phyloP scores from a whole-genome alignment of 257 asterid species.

The Rauvolfia tetraphylla region DNA sequence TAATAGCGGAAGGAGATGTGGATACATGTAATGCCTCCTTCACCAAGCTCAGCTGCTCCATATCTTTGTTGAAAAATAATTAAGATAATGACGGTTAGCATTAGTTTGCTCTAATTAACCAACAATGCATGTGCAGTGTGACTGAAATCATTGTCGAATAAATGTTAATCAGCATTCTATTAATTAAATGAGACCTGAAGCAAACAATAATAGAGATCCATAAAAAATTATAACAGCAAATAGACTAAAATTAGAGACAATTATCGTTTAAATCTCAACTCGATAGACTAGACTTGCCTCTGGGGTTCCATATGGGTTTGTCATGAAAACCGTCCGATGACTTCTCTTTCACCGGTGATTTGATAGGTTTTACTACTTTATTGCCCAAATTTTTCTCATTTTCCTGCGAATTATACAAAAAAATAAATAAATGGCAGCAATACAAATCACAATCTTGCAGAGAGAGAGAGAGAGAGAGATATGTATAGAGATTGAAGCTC shows the following conservation, averaged over 20 bases:
- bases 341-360: constrained; percentile 46
- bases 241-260: neutral
- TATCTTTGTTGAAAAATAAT: constrained; percentile 36
- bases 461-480: neutral
- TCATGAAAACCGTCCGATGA: constrained; percentile 36
- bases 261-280: neutral
- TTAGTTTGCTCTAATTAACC: neutral
- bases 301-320: constrained; percentile 66
- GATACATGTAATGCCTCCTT: constrained; percentile 87
- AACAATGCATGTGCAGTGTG: neutral
- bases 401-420: constrained; percentile 25
- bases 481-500: neutral
- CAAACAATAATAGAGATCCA: neutral
- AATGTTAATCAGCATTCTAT: neutral
- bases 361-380: constrained; percentile 24
- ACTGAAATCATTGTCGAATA: neutral
- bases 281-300: constrained; percentile 36
- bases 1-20: constrained; percentile 48
- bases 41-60: constrained; percentile 60
- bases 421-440: neutral
- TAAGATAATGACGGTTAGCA: neutral
- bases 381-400: constrained; percentile 27
- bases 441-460: neutral
- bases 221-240: neutral
- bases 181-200: no score